phyloP scores from a whole-genome alignment of 257 asterid genomes.

The Fraxinus americana region DNA sequence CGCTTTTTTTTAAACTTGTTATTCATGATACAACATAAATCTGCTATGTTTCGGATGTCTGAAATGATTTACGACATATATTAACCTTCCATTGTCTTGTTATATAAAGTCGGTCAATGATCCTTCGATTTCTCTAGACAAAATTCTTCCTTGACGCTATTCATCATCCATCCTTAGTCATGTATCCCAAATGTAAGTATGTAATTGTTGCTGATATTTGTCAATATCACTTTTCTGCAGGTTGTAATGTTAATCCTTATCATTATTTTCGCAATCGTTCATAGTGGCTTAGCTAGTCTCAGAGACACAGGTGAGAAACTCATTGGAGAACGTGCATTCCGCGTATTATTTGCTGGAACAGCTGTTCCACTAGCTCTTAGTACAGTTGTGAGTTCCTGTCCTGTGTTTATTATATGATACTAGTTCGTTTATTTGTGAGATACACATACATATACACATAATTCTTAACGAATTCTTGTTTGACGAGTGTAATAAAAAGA shows the following conservation, averaged over 20 bases:
- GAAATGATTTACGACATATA: neutral
- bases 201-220: slow-evolving; percentile 11
- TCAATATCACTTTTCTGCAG: slow-evolving; percentile 43
- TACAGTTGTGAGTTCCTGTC: slow-evolving; percentile 76
- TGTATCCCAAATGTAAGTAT: slow-evolving; percentile 1
- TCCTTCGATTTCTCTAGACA: neutral
- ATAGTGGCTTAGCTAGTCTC: slow-evolving; percentile 96
- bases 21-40: neutral
- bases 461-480: neutral
- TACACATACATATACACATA: neutral
- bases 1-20: no score
- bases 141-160: neutral
- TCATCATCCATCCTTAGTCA: neutral
- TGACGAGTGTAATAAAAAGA: slow-evolving; percentile 14
- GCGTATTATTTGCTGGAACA: slow-evolving; percentile 90
- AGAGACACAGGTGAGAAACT: slow-evolving; percentile 96
- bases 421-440: slow-evolving; percentile 1
- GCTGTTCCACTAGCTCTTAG: slow-evolving; percentile 94
- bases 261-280: slow-evolving; percentile 79
- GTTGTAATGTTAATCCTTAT: slow-evolving; percentile 71
- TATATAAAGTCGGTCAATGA: neutral
- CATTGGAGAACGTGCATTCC: slow-evolving; percentile 93
- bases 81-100: neutral
- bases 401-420: neutral
- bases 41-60: neutral